Evolutionary conservation across 2,329 filamentous ascomycete genomes (phyloP).

Genomic region (Endoconidiophora laricicola): DNA sequence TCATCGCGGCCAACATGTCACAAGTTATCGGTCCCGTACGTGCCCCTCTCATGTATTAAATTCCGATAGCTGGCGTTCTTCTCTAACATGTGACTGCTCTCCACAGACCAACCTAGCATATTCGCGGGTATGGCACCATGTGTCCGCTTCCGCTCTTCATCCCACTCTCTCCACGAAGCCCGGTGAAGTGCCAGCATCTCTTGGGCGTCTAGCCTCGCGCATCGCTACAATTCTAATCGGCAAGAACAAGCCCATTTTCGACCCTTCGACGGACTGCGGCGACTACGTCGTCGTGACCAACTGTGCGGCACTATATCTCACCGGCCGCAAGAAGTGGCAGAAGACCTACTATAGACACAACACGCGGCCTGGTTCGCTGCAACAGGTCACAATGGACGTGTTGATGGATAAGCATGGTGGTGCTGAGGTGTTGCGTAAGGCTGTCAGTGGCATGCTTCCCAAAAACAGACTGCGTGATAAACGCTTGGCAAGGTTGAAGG

Average conservation of each 20-base stretch:
- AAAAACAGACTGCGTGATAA: conserved; percentile 89
- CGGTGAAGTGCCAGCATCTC: conserved; percentile 52
- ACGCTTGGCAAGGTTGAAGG: conserved; percentile 76
- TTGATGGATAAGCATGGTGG: conserved; percentile 92
- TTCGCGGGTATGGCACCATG: conserved; percentile 83
- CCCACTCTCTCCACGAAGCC: conserved; percentile 40
- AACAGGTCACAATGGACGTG: conserved; percentile 82
- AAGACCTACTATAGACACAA: conserved; percentile 95
- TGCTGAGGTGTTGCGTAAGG: conserved; percentile 75
- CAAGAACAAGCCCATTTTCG: conserved; percentile 97
- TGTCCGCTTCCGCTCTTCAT: conserved; percentile 54
- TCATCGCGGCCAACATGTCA: conserved; percentile 40
- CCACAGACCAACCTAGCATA: conserved; percentile 83
- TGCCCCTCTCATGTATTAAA: conserved; percentile 1
- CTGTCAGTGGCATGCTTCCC: conserved; percentile 91
- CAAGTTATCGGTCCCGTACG: conserved; percentile 61
- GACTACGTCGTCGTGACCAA: conserved; percentile 95
- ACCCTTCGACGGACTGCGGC: conserved; percentile 94
- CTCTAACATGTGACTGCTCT: conserved; percentile 7
- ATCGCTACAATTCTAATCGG: conserved; percentile 87
- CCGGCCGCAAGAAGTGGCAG: conserved; percentile 81
- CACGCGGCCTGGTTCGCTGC: conserved; percentile 73
- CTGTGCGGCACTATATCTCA: conserved; percentile 72
- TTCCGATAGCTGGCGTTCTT: no score
- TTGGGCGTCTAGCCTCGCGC: conserved; percentile 73